Base-by-base conservation (phyloP, 331 rosid species). In the Pyrus hybrid region DNA sequence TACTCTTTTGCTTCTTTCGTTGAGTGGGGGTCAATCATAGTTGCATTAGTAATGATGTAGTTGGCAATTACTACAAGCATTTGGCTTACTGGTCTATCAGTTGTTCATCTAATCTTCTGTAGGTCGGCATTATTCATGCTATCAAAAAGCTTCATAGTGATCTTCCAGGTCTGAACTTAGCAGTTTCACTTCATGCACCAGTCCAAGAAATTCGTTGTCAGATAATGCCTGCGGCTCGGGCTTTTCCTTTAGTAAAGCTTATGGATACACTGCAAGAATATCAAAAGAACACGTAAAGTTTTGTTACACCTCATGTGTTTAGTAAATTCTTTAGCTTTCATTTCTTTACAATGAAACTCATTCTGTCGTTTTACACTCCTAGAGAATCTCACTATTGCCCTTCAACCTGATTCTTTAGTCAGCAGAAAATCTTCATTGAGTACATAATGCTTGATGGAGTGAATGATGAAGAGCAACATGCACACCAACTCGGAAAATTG, bases 181-280 rank as follows among this genome's bases (percentile, higher is more conserved):
- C 99, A 41, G 94, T 94, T 87, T 94, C 99, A 62, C 87, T 92
- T 73, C 99, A 94, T 64, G 99, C 99, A 30, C 97, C 99, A 3
- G 87, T 81, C 72, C 99, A 94, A 78, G 96, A 91, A 45, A 88
- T 94, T 45, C 96, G 96, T 63, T 94, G 97, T 82, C 95, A 90
- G 83, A 94, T 94, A 87, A 94, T 94, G 99, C 99, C 99, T 65
- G 97, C 99, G 53, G 99, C 99, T 72, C 90, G 97, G 71, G 99
- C 99, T 53, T 94, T 91, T 85, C 96, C 99, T 75, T 76, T 94
- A 83, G 87, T 80, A 76, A 94, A 94, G 67, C 96, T 94, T 62
- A 92, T 94, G 99, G 80, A 86, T 81, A 51, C 97, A 37, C 86
- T 94, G 79, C 90, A 86, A 81, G 88, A 90, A 58, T 94, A 94